phyloP scores from a whole-genome alignment of 352 stramenopile species.

The Phytophthora hibernalis region DNA sequence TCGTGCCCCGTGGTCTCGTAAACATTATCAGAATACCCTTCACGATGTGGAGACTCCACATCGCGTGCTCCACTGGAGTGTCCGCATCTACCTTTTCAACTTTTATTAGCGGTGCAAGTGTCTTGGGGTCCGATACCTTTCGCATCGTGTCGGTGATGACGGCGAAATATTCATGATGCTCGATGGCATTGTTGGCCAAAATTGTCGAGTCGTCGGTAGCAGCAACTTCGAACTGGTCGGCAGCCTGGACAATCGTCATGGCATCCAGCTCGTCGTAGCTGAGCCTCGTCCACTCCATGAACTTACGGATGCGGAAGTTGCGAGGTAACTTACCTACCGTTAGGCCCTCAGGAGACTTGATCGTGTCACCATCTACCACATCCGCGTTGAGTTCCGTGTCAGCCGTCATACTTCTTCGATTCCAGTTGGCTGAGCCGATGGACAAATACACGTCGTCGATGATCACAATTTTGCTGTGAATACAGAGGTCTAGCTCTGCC shows the following conservation, averaged over 20 bases:
- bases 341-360: slow-evolving; percentile 25
- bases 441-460: slow-evolving; percentile 68
- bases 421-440: slow-evolving; percentile 64
- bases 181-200: slow-evolving; percentile 6
- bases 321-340: slow-evolving; percentile 44
- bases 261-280: slow-evolving; percentile 43
- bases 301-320: slow-evolving; percentile 61
- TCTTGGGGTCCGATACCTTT: slow-evolving; percentile 14
- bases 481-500: slow-evolving; percentile 35
- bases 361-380: slow-evolving; percentile 44
- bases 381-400: slow-evolving; percentile 60
- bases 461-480: slow-evolving; percentile 59
- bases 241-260: slow-evolving; percentile 50
- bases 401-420: slow-evolving; percentile 37
- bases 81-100: background rate
- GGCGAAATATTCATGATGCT: slow-evolving; percentile 9
- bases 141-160: slow-evolving; percentile 6
- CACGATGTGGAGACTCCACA: too few species aligned
- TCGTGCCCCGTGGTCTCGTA: too few species aligned
- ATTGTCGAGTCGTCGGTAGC: slow-evolving; percentile 31
- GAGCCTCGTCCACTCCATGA: slow-evolving; percentile 54
- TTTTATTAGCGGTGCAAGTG: background rate
- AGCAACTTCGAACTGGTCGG: slow-evolving; percentile 37
- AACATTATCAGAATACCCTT: too few species aligned
- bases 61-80: too few species aligned